phyloP scores from a whole-genome alignment of 2,329 filamentous ascomycete species.

The Clarireedia monteithiana region DNA sequence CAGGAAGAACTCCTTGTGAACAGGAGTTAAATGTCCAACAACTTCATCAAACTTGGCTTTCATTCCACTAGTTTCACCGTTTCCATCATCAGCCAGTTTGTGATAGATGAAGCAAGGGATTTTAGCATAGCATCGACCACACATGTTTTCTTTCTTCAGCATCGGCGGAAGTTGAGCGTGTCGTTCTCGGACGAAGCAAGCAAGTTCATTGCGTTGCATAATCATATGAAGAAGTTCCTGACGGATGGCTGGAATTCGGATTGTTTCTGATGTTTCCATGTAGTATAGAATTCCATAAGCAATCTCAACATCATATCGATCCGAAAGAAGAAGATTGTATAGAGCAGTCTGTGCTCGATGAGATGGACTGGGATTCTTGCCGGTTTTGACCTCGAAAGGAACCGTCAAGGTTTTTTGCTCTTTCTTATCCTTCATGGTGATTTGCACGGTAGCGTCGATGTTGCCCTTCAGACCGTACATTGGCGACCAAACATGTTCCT shows the following conservation, averaged over 20 bases:
- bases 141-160: constrained; percentile 74
- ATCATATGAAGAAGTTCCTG: constrained; percentile 94
- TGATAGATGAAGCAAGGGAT: constrained; percentile 89
- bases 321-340: constrained; percentile 86
- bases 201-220: constrained; percentile 86
- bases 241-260: constrained; percentile 75
- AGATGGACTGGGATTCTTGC: constrained; percentile 70
- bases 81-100: constrained; percentile 77
- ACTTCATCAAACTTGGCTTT: constrained; percentile 75
- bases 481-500: constrained; percentile 97
- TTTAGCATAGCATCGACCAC: constrained; percentile 84
- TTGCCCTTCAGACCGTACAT: constrained; percentile 97
- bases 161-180: constrained; percentile 76
- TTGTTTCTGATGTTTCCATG: constrained; percentile 80
- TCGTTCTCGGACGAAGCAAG: constrained; percentile 75
- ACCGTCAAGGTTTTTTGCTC: constrained; percentile 66
- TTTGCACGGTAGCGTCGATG: constrained; percentile 92
- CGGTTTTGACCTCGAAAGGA: constrained; percentile 93
- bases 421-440: constrained; percentile 66
- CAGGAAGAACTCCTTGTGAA: constrained; percentile 75
- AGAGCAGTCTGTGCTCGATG: constrained; percentile 92
- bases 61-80: constrained; percentile 73
- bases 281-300: constrained; percentile 91
- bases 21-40: constrained; percentile 66
- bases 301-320: constrained; percentile 90